Conservation (phyloP, 176 grass and related monocot species). For the Oryza brachyantha region DNA sequence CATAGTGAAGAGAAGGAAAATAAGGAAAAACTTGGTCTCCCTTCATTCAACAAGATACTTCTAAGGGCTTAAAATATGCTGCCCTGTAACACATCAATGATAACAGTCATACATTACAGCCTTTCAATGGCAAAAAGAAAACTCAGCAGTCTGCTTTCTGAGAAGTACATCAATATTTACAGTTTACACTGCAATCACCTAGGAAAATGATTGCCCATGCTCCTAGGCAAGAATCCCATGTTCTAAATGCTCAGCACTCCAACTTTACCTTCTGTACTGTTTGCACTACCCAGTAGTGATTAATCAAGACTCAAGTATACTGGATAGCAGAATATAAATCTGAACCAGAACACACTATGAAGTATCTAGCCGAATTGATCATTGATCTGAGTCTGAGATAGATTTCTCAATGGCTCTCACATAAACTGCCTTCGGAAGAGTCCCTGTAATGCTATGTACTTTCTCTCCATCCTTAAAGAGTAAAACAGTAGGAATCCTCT, state of each 20-base stretch:
- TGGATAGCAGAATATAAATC: constrained; percentile 6
- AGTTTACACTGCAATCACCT: constrained; percentile 28
- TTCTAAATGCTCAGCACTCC: constrained; percentile 3
- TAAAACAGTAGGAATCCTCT: constrained; percentile 76
- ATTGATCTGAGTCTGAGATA: constrained; percentile 57
- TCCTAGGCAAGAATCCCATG: constrained; percentile 8
- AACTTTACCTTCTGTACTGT: constrained; percentile 30
- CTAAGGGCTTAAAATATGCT: constrained; percentile 30
- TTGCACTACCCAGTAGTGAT: not conserved
- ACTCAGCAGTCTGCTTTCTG: not conserved
- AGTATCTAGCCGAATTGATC: constrained; percentile 9
- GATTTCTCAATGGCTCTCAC: constrained; percentile 80
- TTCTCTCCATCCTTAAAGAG: constrained; percentile 91
- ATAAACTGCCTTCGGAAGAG: constrained; percentile 76
- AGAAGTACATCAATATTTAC: constrained; percentile 41
- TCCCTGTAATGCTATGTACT: constrained; percentile 76
- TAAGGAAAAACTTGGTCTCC: constrained; percentile 10
- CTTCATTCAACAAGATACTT: constrained; percentile 17
- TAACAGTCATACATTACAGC: constrained; percentile 23
- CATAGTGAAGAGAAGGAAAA: constrained; percentile 8
- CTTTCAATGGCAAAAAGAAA: constrained; percentile 4
- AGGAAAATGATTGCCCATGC: constrained; percentile 18
- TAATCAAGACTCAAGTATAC: constrained; percentile 20
- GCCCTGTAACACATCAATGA: constrained; percentile 27
- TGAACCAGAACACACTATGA: constrained; percentile 5